Percentiles rank a stretch among this genome's conserved stretches.
Conservation (phyloP, 2,329 filamentous ascomycete species). For the Trichoderma arundinaceum region DNA sequence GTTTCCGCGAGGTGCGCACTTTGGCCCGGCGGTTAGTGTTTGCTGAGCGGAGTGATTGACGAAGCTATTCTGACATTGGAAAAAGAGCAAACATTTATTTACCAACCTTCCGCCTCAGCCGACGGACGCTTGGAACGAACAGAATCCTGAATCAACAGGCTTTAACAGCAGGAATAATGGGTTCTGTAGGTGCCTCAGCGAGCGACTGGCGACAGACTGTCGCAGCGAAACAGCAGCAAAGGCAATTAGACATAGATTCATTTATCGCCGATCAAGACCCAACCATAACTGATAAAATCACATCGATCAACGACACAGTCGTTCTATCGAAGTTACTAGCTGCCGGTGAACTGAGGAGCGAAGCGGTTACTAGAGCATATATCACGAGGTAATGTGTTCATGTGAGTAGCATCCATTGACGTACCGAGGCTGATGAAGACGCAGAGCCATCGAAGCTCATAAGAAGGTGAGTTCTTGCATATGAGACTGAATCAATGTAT, state of each 20-base stretch:
- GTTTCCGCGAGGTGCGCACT: background rate
- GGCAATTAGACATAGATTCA: background rate
- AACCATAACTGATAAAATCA: background rate
- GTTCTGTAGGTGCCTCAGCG: background rate
- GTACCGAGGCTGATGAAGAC: too few relatives aligned
- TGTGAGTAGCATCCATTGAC: background rate
- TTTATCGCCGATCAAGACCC: conserved; percentile 2
- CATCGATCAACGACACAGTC: background rate
- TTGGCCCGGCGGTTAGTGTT: background rate
- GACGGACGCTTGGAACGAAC: too few relatives aligned
- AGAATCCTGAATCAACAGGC: too few relatives aligned
- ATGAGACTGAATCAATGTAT: too few relatives aligned
- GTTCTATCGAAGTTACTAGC: background rate
- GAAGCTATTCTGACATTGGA: background rate
- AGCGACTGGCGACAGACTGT: background rate
- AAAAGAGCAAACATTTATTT: background rate
- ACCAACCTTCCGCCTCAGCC: too few relatives aligned
- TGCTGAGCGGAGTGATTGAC: background rate
- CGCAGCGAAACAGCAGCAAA: conserved; percentile 5
- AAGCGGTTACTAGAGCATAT: conserved; percentile 2
- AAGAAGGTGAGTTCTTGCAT: background rate
- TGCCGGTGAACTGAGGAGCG: background rate
- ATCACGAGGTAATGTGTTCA: background rate
- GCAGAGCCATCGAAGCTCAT: conserved; percentile 1
- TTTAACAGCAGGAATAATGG: background rate